Percentiles rank a stretch among this genome's conserved stretches.
These are phyloP conservation scores for Vaccinium myrtillus DNA, from an alignment of 148 eudicot species.

Conservation along the genomic window DNA sequence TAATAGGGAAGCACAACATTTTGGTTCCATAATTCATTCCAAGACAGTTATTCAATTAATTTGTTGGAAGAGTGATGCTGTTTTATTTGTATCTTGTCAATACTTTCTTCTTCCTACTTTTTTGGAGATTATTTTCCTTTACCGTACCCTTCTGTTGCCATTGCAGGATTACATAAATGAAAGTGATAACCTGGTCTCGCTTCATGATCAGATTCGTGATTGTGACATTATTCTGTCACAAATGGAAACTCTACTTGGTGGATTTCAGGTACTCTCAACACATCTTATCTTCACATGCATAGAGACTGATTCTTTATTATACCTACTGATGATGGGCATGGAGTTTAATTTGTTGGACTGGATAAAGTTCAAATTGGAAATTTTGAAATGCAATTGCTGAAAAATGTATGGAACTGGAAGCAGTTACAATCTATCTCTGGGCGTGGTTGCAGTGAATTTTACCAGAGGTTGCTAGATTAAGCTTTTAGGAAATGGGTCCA, in stretches of 20 bases:
- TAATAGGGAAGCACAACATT: neutral
- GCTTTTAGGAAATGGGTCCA: neutral
- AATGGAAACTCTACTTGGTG: slow-evolving; percentile 93
- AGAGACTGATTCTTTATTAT: neutral
- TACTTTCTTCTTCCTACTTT: neutral
- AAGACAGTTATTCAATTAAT: neutral
- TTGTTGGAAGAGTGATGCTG: neutral
- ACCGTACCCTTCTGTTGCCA: slow-evolving; percentile 11
- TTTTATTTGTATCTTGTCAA: neutral
- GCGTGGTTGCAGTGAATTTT: neutral
- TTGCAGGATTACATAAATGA: slow-evolving; percentile 89
- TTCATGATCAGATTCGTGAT: slow-evolving; percentile 97
- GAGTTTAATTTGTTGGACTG: neutral
- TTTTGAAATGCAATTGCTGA: neutral
- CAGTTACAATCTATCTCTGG: neutral
- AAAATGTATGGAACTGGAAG: neutral
- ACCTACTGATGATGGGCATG: neutral
- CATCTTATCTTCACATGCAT: neutral
- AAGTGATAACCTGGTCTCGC: slow-evolving; percentile 94
- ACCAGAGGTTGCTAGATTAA: neutral
- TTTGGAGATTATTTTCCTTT: neutral
- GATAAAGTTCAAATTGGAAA: neutral
- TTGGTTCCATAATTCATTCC: neutral
- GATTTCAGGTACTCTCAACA: slow-evolving; percentile 71
- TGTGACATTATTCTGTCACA: slow-evolving; percentile 88